Base-by-base conservation (phyloP, 495 filamentous ascomycete genomes). In the Neurospora cerealis region DNA sequence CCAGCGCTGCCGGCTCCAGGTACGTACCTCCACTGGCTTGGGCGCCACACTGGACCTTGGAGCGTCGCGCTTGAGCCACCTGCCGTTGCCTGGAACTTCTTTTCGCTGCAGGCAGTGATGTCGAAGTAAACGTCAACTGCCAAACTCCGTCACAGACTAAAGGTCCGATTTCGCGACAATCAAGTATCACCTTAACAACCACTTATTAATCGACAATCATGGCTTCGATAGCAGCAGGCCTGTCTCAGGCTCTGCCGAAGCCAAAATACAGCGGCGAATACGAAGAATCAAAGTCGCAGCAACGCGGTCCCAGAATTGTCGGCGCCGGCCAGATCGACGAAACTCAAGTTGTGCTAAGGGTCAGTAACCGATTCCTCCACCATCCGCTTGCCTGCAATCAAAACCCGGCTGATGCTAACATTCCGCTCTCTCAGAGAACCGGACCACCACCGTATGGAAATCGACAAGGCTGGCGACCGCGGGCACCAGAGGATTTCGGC, bases 371-470 rank as follows among this genome's bases (percentile, higher is more conserved):
- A 17, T 36, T 32, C 60, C 36, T 17, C 37, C 37, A 17, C 34
- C 21, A 28, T 21, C 62, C 15, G 6, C 44, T 6, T 42, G 34
- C 34, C 28, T 54, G n/a, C 69, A 41, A 34, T 36, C 10, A 10
- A 21, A 36, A 36, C 69, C 28, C 15, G 24, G 17, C 11, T 15
- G 62, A 46, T 74, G 79, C 76, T 81, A 73, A 76, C 70, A 72
- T 19, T 11, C 8, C 39, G 24, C 71, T 9, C 11, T 71, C 13
- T 17, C 83, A 97, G 91, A 92, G 89, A 83, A 87, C 86, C 62
- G 94, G 96, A 10, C 96, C 96, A 48, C 94, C 96, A 6, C 88
- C 94, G 3, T 97, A 98, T 79, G 90, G 91, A 41, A 90, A 95
- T 76, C 91, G 94, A 74, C 80, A 90, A 80, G 91, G 91, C 88